phyloP scores from a whole-genome alignment of 2,329 filamentous ascomycete species.

The Chrysosporium keratinophilum region DNA sequence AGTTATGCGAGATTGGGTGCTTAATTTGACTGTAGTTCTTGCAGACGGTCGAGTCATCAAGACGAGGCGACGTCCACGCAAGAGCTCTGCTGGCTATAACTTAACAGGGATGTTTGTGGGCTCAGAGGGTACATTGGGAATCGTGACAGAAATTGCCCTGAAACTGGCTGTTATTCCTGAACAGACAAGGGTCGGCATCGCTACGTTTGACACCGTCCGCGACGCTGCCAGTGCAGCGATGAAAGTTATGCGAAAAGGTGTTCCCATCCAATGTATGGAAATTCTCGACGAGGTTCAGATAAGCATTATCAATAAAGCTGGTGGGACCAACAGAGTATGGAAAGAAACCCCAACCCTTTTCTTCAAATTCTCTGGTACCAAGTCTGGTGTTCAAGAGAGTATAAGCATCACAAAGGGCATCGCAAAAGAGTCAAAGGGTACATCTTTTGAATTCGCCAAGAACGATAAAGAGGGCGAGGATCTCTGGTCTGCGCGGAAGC shows the following conservation, averaged over 20 bases:
- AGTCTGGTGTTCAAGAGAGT: conserved; percentile 66
- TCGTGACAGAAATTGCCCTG: conserved; percentile 60
- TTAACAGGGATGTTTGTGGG: conserved; percentile 59
- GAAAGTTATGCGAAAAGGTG: conserved; percentile 52
- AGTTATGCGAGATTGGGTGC: conserved; percentile 66
- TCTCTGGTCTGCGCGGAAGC: conserved; percentile 52
- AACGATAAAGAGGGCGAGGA: conserved; percentile 45
- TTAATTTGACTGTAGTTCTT: conserved; percentile 60
- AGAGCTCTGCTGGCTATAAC: conserved; percentile 63
- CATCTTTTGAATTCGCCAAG: conserved; percentile 47
- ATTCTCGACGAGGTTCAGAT: conserved; percentile 54
- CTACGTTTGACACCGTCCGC: conserved; percentile 49
- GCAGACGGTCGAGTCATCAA: conserved; percentile 60
- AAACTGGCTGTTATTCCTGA: conserved; percentile 57
- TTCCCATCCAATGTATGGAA: conserved; percentile 58
- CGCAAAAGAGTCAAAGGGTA: conserved; percentile 49
- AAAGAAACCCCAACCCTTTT: conserved; percentile 34
- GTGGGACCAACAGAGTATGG: conserved; percentile 45
- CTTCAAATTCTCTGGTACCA: conserved; percentile 61
- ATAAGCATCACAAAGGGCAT: conserved; percentile 59
- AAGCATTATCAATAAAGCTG: conserved; percentile 57
- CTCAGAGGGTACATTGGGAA: conserved; percentile 59
- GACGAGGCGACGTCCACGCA: conserved; percentile 55
- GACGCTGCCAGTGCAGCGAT: conserved; percentile 55
- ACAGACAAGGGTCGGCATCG: conserved; percentile 55